Conservation (phyloP, 2,329 filamentous ascomycete species). For the Microsporum ferrugineum region DNA sequence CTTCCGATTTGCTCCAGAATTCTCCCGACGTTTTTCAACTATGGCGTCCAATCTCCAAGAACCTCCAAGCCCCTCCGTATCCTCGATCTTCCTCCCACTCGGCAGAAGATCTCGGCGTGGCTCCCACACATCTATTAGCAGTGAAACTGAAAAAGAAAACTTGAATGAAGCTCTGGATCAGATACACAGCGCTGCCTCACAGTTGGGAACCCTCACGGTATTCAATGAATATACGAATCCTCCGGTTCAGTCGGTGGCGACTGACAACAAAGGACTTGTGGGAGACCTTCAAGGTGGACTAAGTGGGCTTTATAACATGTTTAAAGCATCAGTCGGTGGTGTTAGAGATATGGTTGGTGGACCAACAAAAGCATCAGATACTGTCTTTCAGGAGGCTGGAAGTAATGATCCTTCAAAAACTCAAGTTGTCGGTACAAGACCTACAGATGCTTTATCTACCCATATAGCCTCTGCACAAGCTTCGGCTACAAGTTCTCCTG, state of each 20-base stretch:
- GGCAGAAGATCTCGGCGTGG: constrained; percentile 32
- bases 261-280: constrained; percentile 57
- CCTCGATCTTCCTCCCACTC: constrained; percentile 35
- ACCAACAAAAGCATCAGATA: constrained; percentile 24
- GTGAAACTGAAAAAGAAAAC: constrained; percentile 58
- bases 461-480: constrained; percentile 24
- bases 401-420: constrained; percentile 14
- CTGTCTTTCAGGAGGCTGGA: constrained; percentile 17
- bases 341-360: constrained; percentile 43
- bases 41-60: constrained; percentile 30
- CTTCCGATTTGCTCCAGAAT: not conserved
- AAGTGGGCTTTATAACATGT: constrained; percentile 75
- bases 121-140: constrained; percentile 41
- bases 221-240: constrained; percentile 75
- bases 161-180: constrained; percentile 68
- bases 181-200: constrained; percentile 81
- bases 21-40: not conserved
- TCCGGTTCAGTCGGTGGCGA: constrained; percentile 50
- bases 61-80: constrained; percentile 34
- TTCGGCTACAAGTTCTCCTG: constrained; percentile 30
- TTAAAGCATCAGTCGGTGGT: constrained; percentile 70
- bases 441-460: constrained; percentile 17
- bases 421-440: constrained; percentile 5
- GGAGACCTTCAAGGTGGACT: constrained; percentile 74
- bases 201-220: constrained; percentile 71